These are phyloP conservation scores for Pseudogymnoascus verrucosus DNA, from an alignment of 2,329 filamentous ascomycete species.

Conservation along the genomic window DNA sequence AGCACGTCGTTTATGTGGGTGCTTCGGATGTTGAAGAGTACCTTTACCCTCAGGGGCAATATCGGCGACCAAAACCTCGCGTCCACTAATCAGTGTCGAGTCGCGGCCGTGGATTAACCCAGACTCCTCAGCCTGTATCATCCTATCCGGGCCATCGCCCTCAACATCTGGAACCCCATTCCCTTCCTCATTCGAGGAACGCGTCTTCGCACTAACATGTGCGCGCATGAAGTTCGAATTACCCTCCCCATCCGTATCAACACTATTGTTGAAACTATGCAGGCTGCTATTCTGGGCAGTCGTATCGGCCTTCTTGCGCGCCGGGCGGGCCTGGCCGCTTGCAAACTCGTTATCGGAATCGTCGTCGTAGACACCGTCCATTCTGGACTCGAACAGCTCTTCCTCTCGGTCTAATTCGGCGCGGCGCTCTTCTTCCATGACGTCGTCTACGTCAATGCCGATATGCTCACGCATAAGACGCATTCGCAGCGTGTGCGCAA, in stretches of 20 bases:
- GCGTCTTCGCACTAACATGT: conserved; percentile 37
- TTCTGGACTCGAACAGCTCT: conserved; percentile 47
- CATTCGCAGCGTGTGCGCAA: conserved; percentile 86
- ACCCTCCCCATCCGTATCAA: conserved; percentile 35
- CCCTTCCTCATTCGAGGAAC: conserved; percentile 50
- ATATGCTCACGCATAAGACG: conserved; percentile 95
- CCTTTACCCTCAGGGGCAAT: conserved; percentile 57
- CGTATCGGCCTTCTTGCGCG: conserved; percentile 42
- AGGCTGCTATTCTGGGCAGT: conserved; percentile 42
- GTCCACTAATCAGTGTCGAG: conserved; percentile 57
- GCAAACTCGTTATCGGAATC: conserved; percentile 25
- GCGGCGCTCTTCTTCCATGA: conserved; percentile 69
- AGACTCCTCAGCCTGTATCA: conserved; percentile 56
- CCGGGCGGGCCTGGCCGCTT: not conserved
- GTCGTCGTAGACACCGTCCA: conserved; percentile 54
- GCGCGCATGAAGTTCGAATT: conserved; percentile 29
- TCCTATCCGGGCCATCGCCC: conserved; percentile 69
- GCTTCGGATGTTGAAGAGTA: conserved; percentile 45
- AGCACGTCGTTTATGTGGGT: conserved; percentile 29
- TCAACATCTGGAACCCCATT: conserved; percentile 65
- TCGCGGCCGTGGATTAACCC: conserved; percentile 60
- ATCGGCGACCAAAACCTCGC: conserved; percentile 63
- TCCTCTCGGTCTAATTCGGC: conserved; percentile 53
- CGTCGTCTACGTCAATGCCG: conserved; percentile 87
- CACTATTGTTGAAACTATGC: conserved; percentile 69